Evolutionary conservation across 495 filamentous ascomycete species (phyloP).

Genomic region (Talaromyces nanjingensis): DNA sequence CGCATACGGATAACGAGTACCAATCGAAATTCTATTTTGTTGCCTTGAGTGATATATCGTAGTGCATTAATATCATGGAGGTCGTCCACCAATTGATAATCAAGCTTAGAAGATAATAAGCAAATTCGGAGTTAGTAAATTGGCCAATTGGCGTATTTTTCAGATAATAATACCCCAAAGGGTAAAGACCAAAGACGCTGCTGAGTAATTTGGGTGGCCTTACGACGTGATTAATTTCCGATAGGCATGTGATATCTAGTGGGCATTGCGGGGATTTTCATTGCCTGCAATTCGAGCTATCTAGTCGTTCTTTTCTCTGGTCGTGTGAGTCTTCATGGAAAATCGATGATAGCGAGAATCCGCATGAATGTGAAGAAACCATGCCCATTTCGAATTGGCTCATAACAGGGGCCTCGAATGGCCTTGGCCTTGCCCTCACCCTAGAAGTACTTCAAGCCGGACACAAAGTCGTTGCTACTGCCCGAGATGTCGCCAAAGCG

Average conservation of each 20-base stretch:
- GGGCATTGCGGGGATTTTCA: neutral
- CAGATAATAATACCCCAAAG: neutral
- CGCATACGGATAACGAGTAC: neutral
- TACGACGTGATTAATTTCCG: neutral
- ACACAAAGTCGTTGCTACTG: constrained; percentile 50
- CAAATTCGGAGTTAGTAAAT: neutral
- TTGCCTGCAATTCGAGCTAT: neutral
- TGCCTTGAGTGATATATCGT: neutral
- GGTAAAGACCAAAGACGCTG: neutral
- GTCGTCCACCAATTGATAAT: neutral
- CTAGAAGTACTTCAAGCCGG: constrained; percentile 37
- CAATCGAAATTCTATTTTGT: neutral
- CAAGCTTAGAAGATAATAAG: neutral
- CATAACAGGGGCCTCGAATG: constrained; percentile 47
- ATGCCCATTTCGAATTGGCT: constrained; percentile 33
- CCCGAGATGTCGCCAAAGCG: constrained; percentile 36
- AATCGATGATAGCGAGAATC: neutral
- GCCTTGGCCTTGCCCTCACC: constrained; percentile 44
- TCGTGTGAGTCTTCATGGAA: neutral
- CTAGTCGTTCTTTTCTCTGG: neutral
- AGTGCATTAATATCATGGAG: neutral
- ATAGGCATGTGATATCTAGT: neutral
- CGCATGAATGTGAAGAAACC: neutral
- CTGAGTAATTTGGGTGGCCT: neutral
- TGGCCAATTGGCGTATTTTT: neutral